phyloP scores from a whole-genome alignment of 192 early-diverging fungal genomes.

The Coemansia sp. region DNA sequence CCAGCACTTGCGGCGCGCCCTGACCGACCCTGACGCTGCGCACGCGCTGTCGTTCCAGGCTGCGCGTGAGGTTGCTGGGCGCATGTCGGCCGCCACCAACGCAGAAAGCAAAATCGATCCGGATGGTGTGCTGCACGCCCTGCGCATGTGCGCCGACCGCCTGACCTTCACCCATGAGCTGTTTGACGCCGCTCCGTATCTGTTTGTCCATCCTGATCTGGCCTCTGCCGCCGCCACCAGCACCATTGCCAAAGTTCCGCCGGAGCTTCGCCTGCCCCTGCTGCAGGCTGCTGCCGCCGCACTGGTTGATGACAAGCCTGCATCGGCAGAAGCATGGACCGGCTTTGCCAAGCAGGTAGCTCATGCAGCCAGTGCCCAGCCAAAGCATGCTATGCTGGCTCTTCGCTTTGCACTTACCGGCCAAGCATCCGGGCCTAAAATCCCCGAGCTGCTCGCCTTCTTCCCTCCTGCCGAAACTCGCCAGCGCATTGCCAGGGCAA shows the following conservation, averaged over 20 bases:
- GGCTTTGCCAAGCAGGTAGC: slow-evolving; percentile 44
- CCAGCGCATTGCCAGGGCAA: neutral
- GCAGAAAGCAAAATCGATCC: neutral
- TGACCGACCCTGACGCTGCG: slow-evolving; percentile 14
- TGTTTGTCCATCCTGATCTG: slow-evolving; percentile 37
- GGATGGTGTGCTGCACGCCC: slow-evolving; percentile 14
- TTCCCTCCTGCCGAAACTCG: slow-evolving; percentile 9
- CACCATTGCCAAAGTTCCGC: slow-evolving; percentile 10
- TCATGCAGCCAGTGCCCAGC: slow-evolving; percentile 25
- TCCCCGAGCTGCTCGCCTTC: slow-evolving; percentile 30
- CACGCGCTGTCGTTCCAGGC: slow-evolving; percentile 14
- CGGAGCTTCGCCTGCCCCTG: slow-evolving; percentile 20
- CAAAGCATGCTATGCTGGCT: slow-evolving; percentile 60
- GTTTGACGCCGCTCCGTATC: slow-evolving; percentile 20
- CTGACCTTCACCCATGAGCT: slow-evolving; percentile 35
- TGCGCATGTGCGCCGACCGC: slow-evolving; percentile 28
- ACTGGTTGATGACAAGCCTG: neutral
- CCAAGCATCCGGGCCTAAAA: slow-evolving; percentile 26
- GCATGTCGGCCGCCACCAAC: neutral
- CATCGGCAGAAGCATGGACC: slow-evolving; percentile 14
- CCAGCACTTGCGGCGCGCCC: slow-evolving; percentile 35
- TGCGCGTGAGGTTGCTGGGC: slow-evolving; percentile 4
- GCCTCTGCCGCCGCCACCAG: neutral
- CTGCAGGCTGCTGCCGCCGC: slow-evolving; percentile 3
- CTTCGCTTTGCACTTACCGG: slow-evolving; percentile 67